These are phyloP conservation scores for Citrus unshiu DNA, from an alignment of 345 rosid species.

Conservation along the genomic window DNA sequence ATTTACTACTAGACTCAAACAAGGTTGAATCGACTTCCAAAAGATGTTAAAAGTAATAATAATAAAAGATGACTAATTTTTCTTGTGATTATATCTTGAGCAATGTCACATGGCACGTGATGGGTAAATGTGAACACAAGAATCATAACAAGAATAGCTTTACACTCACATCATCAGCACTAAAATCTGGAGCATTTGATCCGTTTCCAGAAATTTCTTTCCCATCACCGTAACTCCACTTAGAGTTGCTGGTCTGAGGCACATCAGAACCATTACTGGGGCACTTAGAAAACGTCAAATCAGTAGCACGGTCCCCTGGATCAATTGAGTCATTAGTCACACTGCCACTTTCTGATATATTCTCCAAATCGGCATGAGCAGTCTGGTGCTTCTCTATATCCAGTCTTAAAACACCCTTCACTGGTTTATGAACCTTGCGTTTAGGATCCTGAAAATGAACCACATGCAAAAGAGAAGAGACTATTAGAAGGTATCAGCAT, in stretches of 20 bases:
- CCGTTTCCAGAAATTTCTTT: slow-evolving; percentile 63
- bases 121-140: not conserved
- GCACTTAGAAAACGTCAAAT: slow-evolving; percentile 52
- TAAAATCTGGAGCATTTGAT: slow-evolving; percentile 47
- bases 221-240: slow-evolving; percentile 48
- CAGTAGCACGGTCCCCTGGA: slow-evolving; percentile 52
- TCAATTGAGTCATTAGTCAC: slow-evolving; percentile 81
- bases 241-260: slow-evolving; percentile 54
- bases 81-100: not conserved
- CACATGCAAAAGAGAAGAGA: slow-evolving; percentile 13
- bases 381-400: slow-evolving; percentile 94
- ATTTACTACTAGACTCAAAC: not conserved
- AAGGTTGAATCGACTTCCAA: not conserved
- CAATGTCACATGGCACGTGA: not conserved
- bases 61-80: not conserved
- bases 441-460: slow-evolving; percentile 71
- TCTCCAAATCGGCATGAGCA: slow-evolving; percentile 63
- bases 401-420: slow-evolving; percentile 79
- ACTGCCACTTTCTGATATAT: slow-evolving; percentile 84
- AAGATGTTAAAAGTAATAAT: not conserved
- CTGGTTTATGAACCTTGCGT: slow-evolving; percentile 91
- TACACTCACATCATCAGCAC: slow-evolving; percentile 62
- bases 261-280: slow-evolving; percentile 72
- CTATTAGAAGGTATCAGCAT: not conserved
- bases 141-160: not conserved